A percentile compares a stretch with the other conserved stretches of the same genome.
Evolutionary conservation across 2,329 filamentous ascomycete genomes (phyloP).

Genomic region (Chaetomium globosum): DNA sequence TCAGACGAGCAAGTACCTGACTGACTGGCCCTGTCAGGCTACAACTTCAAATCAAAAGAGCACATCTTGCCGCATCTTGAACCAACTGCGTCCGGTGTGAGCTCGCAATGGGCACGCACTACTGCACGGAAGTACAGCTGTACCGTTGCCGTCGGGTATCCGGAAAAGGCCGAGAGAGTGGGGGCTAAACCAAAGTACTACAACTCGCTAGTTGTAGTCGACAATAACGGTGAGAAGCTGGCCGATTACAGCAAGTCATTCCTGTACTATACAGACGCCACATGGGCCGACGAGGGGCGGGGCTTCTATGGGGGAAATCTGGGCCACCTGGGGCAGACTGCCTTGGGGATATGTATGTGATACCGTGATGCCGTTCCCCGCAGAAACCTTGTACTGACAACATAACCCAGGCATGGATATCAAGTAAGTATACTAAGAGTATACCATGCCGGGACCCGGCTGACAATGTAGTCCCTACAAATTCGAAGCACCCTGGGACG

Average conservation of each 20-base stretch:
- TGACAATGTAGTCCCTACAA: slow-evolving; percentile 51
- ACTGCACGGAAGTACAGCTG: slow-evolving; percentile 68
- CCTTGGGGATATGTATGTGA: slow-evolving; percentile 59
- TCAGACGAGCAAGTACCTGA: not conserved
- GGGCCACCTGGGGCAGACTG: slow-evolving; percentile 53
- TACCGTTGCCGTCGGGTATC: slow-evolving; percentile 71
- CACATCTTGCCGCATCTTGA: slow-evolving; percentile 73
- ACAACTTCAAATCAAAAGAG: slow-evolving; percentile 72
- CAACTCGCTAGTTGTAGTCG: slow-evolving; percentile 59
- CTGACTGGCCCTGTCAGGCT: slow-evolving; percentile 57
- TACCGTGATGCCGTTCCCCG: not conserved
- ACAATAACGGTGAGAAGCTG: slow-evolving; percentile 59
- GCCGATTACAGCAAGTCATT: slow-evolving; percentile 64
- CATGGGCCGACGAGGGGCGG: slow-evolving; percentile 61
- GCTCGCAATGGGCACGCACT: slow-evolving; percentile 69
- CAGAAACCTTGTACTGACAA: not conserved
- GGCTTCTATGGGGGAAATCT: slow-evolving; percentile 55
- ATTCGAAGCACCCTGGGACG: slow-evolving; percentile 51
- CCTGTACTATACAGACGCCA: slow-evolving; percentile 63
- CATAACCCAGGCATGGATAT: slow-evolving; percentile 56
- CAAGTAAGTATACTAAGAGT: slow-evolving; percentile 50
- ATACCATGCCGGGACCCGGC: not conserved
- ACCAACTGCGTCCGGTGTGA: slow-evolving; percentile 64
- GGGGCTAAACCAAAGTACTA: slow-evolving; percentile 50
- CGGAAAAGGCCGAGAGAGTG: slow-evolving; percentile 62